These are phyloP conservation scores for Hypoxylon subgilvum DNA, from an alignment of 495 filamentous ascomycete species.

Conservation along the genomic window DNA sequence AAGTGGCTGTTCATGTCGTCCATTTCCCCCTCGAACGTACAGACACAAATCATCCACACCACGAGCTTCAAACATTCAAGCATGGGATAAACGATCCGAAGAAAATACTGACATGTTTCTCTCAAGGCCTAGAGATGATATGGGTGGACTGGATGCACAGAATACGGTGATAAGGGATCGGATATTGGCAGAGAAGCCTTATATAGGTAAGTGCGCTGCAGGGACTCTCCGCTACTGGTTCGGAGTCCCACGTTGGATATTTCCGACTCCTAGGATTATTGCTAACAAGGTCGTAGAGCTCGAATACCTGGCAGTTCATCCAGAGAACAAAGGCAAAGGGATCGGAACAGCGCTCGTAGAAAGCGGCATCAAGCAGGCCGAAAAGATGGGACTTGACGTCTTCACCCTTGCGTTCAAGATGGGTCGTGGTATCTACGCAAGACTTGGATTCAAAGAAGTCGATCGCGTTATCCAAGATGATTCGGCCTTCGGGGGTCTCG, in stretches of 20 bases:
- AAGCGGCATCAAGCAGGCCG: conserved; percentile 40
- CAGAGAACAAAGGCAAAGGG: conserved; percentile 40
- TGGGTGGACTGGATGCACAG: too few species aligned
- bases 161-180: conserved; percentile 26
- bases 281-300: conserved; percentile 21
- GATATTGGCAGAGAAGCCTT: conserved; percentile 23
- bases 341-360: conserved; percentile 38
- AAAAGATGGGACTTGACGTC: conserved; percentile 38
- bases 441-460: conserved; percentile 39
- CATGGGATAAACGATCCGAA: too few species aligned
- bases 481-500: conserved; percentile 37
- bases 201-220: conserved; percentile 26
- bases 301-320: conserved; percentile 47
- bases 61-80: too few species aligned
- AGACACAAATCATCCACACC: too few species aligned
- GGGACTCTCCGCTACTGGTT: too few species aligned
- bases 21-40: too few species aligned
- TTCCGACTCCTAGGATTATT: too few species aligned
- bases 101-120: conserved; percentile 25
- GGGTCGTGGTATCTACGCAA: conserved; percentile 36
- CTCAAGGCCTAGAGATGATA: too few species aligned
- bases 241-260: too few species aligned
- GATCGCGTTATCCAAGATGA: conserved; percentile 42
- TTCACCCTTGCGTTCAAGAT: conserved; percentile 39
- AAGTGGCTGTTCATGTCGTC: too few species aligned